Evolutionary conservation across 805 yeast genomes (phyloP).

Genomic region (Monosporozyma solicola): DNA sequence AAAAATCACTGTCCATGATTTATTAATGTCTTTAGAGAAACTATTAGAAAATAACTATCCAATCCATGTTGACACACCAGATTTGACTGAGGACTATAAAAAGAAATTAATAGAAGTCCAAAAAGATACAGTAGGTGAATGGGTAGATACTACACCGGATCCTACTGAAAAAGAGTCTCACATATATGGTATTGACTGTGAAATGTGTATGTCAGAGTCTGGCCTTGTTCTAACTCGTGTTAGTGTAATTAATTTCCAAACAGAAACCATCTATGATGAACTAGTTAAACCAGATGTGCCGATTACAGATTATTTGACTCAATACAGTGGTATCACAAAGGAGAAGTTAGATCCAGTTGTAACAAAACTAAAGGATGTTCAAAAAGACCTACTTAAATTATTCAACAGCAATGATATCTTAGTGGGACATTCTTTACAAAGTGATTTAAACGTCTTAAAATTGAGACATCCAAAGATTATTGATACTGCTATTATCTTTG

Average conservation of each 20-base stretch:
- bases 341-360: conserved; percentile 52
- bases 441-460: conserved; percentile 64
- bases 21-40: conserved; percentile 43
- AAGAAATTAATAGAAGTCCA: conserved; percentile 6
- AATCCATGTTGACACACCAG: conserved; percentile 37
- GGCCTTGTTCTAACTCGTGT: conserved; percentile 71
- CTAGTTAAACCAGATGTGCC: conserved; percentile 68
- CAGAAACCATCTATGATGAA: conserved; percentile 55
- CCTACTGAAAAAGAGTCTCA: conserved; percentile 53
- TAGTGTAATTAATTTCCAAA: conserved; percentile 59
- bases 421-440: conserved; percentile 85
- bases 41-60: conserved; percentile 50
- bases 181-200: conserved; percentile 84
- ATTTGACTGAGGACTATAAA: conserved; percentile 8
- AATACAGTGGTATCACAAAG: conserved; percentile 79
- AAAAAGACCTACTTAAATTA: conserved; percentile 39
- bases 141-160: conserved; percentile 50
- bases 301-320: conserved; percentile 73
- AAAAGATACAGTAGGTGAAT: conserved; percentile 15
- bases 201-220: conserved; percentile 67
- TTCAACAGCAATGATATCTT: conserved; percentile 56
- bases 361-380: conserved; percentile 60
- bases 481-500: conserved; percentile 71
- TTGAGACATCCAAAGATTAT: conserved; percentile 65
- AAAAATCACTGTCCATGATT: conserved; percentile 41